These are phyloP conservation scores for Mikania micrantha DNA, from an alignment of 129 eudicot species.

Conservation along the genomic window DNA sequence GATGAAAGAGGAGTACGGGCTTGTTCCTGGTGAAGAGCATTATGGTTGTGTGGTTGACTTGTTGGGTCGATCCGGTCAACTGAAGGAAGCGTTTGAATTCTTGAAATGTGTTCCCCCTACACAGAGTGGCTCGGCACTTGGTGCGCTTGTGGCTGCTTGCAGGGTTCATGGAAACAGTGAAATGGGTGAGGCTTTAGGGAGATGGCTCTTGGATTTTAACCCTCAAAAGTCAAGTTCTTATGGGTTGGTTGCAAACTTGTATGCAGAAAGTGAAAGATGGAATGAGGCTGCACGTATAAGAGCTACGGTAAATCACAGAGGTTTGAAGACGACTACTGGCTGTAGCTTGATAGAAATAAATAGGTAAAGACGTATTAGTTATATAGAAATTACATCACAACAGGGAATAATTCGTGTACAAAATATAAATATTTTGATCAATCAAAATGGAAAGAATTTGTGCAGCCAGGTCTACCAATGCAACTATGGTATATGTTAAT, in stretches of 20 bases:
- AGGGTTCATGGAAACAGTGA: conserved; percentile 44
- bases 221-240: conserved; percentile 44
- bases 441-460: too few relatives aligned
- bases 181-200: conserved; percentile 47
- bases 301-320: conserved; percentile 35
- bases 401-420: too few relatives aligned
- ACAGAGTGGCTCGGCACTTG: conserved; percentile 32
- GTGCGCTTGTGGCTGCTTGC: conserved; percentile 57
- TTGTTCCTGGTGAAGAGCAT: conserved; percentile 46
- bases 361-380: neutral
- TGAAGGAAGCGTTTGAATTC: conserved; percentile 45
- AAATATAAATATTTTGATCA: too few relatives aligned
- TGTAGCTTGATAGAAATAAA: conserved; percentile 46
- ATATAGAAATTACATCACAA: neutral
- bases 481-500: too few relatives aligned
- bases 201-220: conserved; percentile 42
- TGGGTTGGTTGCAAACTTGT: conserved; percentile 45
- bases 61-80: conserved; percentile 48
- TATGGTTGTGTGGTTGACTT: conserved; percentile 61
- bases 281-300: conserved; percentile 40
- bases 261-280: conserved; percentile 53
- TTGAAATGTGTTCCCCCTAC: conserved; percentile 29
- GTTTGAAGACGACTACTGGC: conserved; percentile 42
- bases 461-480: too few relatives aligned
- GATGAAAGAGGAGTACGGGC: too few relatives aligned